Evolutionary conservation across 139 green algal genomes (phyloP).

Genomic region (Coelastrella sp.): DNA sequence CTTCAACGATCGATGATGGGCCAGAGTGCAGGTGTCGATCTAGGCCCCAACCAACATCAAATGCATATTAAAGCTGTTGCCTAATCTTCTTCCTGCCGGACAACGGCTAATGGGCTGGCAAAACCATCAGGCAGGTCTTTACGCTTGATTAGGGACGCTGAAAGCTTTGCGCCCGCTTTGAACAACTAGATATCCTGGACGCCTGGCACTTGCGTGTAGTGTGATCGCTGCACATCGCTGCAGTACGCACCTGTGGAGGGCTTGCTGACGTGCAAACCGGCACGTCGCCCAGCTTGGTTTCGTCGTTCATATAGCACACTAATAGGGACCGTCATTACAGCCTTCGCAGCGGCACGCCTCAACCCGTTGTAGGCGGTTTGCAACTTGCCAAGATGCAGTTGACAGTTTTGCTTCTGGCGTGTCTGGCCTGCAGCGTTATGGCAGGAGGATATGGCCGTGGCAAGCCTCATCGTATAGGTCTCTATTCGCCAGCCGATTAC

Average conservation of each 20-base stretch:
- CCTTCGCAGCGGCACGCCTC: too few relatives aligned
- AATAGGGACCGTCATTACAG: background rate
- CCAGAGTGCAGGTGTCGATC: too few relatives aligned
- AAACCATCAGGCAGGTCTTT: too few relatives aligned
- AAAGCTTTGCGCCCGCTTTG: too few relatives aligned
- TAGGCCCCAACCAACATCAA: too few relatives aligned
- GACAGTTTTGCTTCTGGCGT: background rate
- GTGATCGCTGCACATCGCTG: background rate
- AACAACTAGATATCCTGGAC: too few relatives aligned
- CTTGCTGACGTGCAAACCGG: too few relatives aligned
- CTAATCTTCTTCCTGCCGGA: too few relatives aligned
- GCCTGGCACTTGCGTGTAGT: too few relatives aligned
- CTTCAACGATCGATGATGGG: background rate
- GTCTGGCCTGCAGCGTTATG: background rate
- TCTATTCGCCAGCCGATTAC: slow-evolving; percentile 4
- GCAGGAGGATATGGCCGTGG: slow-evolving; percentile 16
- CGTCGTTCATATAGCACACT: background rate
- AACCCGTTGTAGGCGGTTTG: background rate
- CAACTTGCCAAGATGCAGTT: background rate
- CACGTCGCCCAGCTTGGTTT: background rate
- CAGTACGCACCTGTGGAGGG: background rate
- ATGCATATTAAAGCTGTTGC: too few relatives aligned
- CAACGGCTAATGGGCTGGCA: too few relatives aligned
- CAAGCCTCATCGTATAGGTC: background rate
- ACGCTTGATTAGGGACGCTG: too few relatives aligned